phyloP scores from a whole-genome alignment of 2,329 filamentous ascomycete species.

The Aspergillus sp. region DNA sequence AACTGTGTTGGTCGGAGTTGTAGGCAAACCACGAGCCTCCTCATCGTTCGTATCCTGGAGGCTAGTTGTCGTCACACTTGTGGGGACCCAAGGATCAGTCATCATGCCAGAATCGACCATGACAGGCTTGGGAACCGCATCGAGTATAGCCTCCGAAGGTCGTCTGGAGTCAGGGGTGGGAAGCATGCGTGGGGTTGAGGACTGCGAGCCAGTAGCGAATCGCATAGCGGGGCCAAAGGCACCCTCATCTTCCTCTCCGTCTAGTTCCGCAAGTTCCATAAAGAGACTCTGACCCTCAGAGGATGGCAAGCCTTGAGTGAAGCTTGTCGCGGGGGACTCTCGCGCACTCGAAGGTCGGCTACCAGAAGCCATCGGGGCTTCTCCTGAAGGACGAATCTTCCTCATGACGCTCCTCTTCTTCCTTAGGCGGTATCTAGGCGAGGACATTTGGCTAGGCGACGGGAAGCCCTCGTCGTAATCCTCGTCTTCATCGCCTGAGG shows the following conservation, averaged over 20 bases:
- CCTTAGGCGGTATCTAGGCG: conserved; percentile 70
- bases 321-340: conserved; percentile 56
- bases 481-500: conserved; percentile 74
- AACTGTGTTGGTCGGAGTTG: conserved; percentile 22
- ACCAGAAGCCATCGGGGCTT: conserved; percentile 42
- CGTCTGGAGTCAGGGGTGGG: conserved; percentile 33
- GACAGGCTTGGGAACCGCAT: conserved; percentile 27
- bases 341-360: conserved; percentile 45
- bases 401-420: conserved; percentile 65
- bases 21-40: conserved; percentile 21
- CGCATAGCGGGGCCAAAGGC: conserved; percentile 52
- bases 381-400: conserved; percentile 56
- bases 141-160: conserved; percentile 32
- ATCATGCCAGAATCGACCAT: conserved; percentile 65
- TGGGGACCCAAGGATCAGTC: conserved; percentile 60
- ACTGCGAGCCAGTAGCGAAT: conserved; percentile 35
- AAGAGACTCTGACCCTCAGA: conserved; percentile 76
- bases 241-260: conserved; percentile 65
- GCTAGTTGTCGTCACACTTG: conserved; percentile 19
- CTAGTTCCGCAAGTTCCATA: conserved; percentile 82
- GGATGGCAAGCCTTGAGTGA: conserved; percentile 50
- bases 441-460: conserved; percentile 66
- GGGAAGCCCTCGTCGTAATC: conserved; percentile 62
- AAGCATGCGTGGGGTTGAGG: conserved; percentile 43
- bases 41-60: conserved; percentile 23